Percentiles rank a stretch among this genome's conserved stretches.
Conservation (phyloP, 163 green algal species). For the Volvox carteri region DNA sequence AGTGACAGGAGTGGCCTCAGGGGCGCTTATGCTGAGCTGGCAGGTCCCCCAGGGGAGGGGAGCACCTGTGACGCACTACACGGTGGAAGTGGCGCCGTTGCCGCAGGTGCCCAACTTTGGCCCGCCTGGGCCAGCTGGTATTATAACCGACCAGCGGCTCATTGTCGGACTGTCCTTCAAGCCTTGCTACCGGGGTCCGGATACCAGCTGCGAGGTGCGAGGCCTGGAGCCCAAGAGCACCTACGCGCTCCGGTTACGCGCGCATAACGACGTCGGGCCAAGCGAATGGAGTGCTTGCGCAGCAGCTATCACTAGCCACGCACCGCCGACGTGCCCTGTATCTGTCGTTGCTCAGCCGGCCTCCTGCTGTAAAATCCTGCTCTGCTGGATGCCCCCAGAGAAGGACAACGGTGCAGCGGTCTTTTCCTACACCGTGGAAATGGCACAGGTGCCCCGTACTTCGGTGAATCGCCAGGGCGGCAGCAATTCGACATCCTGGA, state of each 20-base stretch:
- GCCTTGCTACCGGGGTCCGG: constrained; percentile 56
- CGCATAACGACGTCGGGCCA: constrained; percentile 68
- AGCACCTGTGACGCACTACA: constrained; percentile 58
- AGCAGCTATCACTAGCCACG: constrained; percentile 58
- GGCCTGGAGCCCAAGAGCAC: constrained; percentile 68
- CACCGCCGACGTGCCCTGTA: constrained; percentile 57
- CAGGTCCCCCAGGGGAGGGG: constrained; percentile 58
- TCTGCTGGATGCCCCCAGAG: constrained; percentile 58
- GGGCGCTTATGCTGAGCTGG: constrained; percentile 67
- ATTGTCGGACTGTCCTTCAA: background rate
- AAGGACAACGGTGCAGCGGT: constrained; percentile 67
- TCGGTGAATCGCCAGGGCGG: constrained; percentile 25
- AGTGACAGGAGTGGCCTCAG: constrained; percentile 35
- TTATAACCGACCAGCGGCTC: constrained; percentile 12
- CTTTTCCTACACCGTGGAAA: constrained; percentile 68
- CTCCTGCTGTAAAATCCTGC: constrained; percentile 21
- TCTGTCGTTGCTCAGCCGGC: constrained; percentile 47
- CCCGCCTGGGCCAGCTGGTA: constrained; percentile 4
- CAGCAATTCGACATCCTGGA: constrained; percentile 23
- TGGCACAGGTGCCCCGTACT: constrained; percentile 26
- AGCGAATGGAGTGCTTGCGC: constrained; percentile 62
- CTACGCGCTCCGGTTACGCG: constrained; percentile 71
- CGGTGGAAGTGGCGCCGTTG: constrained; percentile 58
- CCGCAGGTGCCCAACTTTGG: constrained; percentile 12
- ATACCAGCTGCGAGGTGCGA: constrained; percentile 52